Evolutionary conservation across 192 early-diverging fungal species (phyloP), one percentile per base, ranked within the genome.

Genomic region (Geosiphon pyriformis): DNA sequence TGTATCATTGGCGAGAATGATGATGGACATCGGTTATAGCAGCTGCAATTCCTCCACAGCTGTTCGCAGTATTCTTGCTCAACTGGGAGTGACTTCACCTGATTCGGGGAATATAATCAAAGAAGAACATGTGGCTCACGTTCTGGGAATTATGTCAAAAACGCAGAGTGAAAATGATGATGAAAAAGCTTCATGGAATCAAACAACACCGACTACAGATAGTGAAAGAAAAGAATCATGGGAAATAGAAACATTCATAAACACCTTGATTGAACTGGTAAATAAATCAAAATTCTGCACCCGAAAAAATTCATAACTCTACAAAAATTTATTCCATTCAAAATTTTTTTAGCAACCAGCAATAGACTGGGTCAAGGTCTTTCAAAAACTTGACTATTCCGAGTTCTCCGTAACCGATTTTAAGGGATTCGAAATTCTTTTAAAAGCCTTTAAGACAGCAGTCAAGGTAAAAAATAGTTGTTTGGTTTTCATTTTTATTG

Each of bases 161-260:
- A 83, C 79, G 8, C 76, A 73, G 54, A 68, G 69, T 17, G 77
- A 77, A 30, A 70, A 76, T 51, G 76, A 74, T 52, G 68, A 74
- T 51, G 59, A 68, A 61, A 58, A 33, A 7, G 30, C 15, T 31
- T 11, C 61, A 2, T 66, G 65, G 65, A 66, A 29, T 27, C 65
- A 25, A 46, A 18, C 62, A 22, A 69, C 59, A 50, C 74, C 63
- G 34, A 72, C 70, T 18, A 55, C 76, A 52, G 81, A 64, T 37
- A 65, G 72, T 4, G 68, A 70, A 20, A 59, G 73, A 2, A 71
- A 76, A 11, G 72, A 74, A 15, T 73, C 69, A 0, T 90, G 87
- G 89, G 77, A 89, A 70, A 79, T 87, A 7, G 84, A 86, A 18
- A 70, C 76, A 32, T 85, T 90, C 70, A 79, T 82, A 2, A 61